Base-by-base conservation (phyloP, 2,329 filamentous ascomycete genomes). In the Nemania serpens region DNA sequence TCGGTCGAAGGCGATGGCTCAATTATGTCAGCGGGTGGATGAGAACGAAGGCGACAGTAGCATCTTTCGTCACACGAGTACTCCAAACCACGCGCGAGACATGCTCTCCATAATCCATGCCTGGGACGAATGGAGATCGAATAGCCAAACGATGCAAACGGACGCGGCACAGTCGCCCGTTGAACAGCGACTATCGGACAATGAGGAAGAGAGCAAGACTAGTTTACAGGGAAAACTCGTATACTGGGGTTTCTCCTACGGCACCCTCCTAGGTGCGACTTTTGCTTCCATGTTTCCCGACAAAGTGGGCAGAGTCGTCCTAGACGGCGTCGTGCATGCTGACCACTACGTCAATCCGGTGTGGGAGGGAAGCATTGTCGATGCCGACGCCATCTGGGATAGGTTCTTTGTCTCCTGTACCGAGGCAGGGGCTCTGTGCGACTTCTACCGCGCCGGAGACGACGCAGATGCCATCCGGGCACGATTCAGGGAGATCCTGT, bases 321-420 rank as follows among this genome's bases (percentile, higher is more conserved):
- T 76, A 1, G 73, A 76, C 39, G 74, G 71, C 65, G 75, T 69
- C 5, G 69, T 75, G 9, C 69, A 75, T n/a, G 71, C 71, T n/a
- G 71, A 75, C 48, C 76, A 80, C 51, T 81, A 82, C 61, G 77
- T 78, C 52, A 70, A 68, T 20, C 77, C 76, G 2, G 71, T 71
- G 25, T 79, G 75, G 76, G 72, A 66, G 5, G 74, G 74, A 12
- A 76, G 75, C 39, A 66, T 81, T 9, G 65, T 72, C 43, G 79
- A 84, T 61, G 75, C 79, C 36, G 82, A 85, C 57, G 71, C 78
- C 51, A 75, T 79, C 15, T 75, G 81, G 58, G 72, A 73, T 2
- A 73, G 67, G 39, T 83, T 85, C 67, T 82, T 79, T 62, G 68
- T 73, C 47, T 77, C 75, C 43, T 86, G 84, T 67, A 78, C 75